phyloP scores from a whole-genome alignment of 2,329 filamentous ascomycete genomes.

The Cytospora leucostoma region DNA sequence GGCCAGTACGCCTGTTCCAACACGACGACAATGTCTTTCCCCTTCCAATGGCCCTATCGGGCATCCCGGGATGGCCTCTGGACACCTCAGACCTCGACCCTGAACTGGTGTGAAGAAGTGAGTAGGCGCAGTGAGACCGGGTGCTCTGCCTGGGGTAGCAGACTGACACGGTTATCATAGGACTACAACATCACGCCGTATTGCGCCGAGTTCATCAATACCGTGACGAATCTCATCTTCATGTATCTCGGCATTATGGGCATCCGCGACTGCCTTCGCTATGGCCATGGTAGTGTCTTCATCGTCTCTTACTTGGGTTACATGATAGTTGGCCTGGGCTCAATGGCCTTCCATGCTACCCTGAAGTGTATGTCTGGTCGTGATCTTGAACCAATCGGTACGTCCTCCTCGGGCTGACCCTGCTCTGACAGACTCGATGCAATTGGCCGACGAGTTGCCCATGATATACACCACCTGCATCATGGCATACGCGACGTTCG shows the following conservation, averaged over 20 bases:
- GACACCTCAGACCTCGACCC: constrained; percentile 41
- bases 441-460: constrained; percentile 60
- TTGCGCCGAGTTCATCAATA: constrained; percentile 50
- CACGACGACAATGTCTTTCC: constrained; percentile 24
- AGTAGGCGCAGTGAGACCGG: neutral
- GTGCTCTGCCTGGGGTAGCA: neutral
- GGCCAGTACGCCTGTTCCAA: neutral
- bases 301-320: constrained; percentile 61
- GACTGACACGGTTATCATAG: constrained; percentile 10
- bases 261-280: constrained; percentile 68
- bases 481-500: constrained; percentile 68
- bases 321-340: constrained; percentile 55
- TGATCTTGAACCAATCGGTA: neutral
- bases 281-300: constrained; percentile 77
- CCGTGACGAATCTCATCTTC: constrained; percentile 80
- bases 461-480: constrained; percentile 63
- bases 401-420: constrained; percentile 15
- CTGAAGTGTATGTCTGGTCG: constrained; percentile 51
- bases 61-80: constrained; percentile 40
- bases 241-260: constrained; percentile 76
- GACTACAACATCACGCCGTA: constrained; percentile 40
- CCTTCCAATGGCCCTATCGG: constrained; percentile 39
- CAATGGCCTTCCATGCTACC: constrained; percentile 58
- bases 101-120: constrained; percentile 46
- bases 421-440: constrained; percentile 53